These are phyloP conservation scores for Paecilomyces fulvus DNA, from an alignment of 2,329 filamentous ascomycete genomes.

Conservation along the genomic window DNA sequence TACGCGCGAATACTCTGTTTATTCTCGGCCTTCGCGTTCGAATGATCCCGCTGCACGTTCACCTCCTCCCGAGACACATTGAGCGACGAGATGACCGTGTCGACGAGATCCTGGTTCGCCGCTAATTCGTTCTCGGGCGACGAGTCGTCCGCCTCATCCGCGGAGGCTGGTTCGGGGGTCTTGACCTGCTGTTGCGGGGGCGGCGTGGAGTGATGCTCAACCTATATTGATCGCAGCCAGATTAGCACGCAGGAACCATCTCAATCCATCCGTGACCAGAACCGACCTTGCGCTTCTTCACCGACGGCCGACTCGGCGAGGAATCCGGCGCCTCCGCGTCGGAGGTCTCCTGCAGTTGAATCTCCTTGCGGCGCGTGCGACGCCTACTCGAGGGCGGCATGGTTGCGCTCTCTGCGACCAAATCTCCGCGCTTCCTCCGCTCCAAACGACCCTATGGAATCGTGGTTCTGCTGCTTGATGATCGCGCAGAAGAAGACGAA, in stretches of 20 bases:
- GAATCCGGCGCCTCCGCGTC: constrained; percentile 40
- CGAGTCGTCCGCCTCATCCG: constrained; percentile 33
- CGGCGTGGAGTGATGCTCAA: constrained; percentile 23
- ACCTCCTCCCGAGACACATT: constrained; percentile 36
- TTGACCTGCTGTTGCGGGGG: constrained; percentile 24
- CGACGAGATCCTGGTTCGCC: constrained; percentile 37
- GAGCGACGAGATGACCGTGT: constrained; percentile 41
- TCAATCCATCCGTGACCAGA: not conserved
- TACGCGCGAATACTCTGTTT: constrained; percentile 42
- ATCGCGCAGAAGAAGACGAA: not conserved
- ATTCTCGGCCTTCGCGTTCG: constrained; percentile 38
- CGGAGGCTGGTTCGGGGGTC: constrained; percentile 26
- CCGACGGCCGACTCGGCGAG: constrained; percentile 38
- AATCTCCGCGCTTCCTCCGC: not conserved
- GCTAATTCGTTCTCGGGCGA: constrained; percentile 33
- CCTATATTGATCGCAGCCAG: constrained; percentile 13
- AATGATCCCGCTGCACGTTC: constrained; percentile 36
- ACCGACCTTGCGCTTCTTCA: constrained; percentile 42
- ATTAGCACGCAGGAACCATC: constrained; percentile 1
- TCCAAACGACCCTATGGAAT: not conserved
- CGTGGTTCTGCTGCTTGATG: not conserved
- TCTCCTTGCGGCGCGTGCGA: constrained; percentile 38
- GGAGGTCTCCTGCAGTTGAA: constrained; percentile 36
- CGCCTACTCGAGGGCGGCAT: constrained; percentile 38
- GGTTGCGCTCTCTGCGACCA: constrained; percentile 3